Evolutionary conservation across 108 stramenopile species (phyloP), one percentile per base, ranked within the genome.

Genomic region (Fragilariopsis cylindrus): DNA sequence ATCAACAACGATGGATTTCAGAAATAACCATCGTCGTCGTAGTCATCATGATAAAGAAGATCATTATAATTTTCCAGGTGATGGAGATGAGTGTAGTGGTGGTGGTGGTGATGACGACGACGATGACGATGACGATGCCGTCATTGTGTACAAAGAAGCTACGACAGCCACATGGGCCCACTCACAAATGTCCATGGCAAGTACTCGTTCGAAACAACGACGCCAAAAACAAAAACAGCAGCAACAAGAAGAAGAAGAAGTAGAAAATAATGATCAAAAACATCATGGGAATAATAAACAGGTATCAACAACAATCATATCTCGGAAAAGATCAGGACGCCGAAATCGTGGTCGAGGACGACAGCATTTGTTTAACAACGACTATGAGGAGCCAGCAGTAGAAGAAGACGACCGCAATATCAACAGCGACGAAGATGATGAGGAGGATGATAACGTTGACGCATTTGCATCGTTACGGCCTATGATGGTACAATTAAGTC

Each of bases 401-500:
- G 30, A 30, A 30, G 30, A 30, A 30, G 30, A 30, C 30, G 30
- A 43, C 44, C 39, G 46, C 45, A 43, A 47, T 46, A 5, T 6
- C 13, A 43, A 46, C 11, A 15, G 42, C 6, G 39, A 41, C 42
- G 63, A 44, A 45, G 16, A 64, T 40, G 44, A 45, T 9, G 5
- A 64, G 40, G 40, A 44, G 0, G 44, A 15, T 1, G 16, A 41
- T 19, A 39, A 63, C 62, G 5, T 15, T 15, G 74, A 75, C 44
- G 64, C 65, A 4, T 78, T 78, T 67, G 77, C 71, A 4, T 69
- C 77, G 16, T 48, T 78, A 41, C 65, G 65, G 40, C 44, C 55
- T 15, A 47, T 72, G 56, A 19, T 78, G 68, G 65, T 44, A 44
- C 18, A 13, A 54, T 40, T 8, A 57, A 42, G 42, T 13, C 56